These are phyloP conservation scores for Castanea mollissima DNA, from an alignment of 306 rosid species.

Conservation along the genomic window DNA sequence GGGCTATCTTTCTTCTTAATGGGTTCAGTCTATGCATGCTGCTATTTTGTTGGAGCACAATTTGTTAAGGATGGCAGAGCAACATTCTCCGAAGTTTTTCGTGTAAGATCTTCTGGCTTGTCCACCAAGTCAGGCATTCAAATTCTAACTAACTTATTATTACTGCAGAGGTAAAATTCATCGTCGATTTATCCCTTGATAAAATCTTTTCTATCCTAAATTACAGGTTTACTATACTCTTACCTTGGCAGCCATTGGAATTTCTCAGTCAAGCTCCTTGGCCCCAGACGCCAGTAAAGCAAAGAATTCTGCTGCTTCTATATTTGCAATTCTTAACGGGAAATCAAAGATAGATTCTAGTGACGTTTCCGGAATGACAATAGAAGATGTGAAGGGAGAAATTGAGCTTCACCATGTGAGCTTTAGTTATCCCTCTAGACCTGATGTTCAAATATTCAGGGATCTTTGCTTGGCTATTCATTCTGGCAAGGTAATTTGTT, in stretches of 20 bases:
- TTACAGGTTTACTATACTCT: slow-evolving; percentile 68
- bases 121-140: not conserved
- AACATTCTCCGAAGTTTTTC: slow-evolving; percentile 48
- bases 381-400: slow-evolving; percentile 59
- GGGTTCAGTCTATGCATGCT: slow-evolving; percentile 44
- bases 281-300: slow-evolving; percentile 57
- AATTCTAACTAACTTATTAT: not conserved
- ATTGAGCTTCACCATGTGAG: slow-evolving; percentile 53
- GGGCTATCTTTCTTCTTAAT: slow-evolving; percentile 49
- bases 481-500: slow-evolving; percentile 55
- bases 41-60: slow-evolving; percentile 63
- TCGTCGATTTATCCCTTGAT: not conserved
- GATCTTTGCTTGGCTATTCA: slow-evolving; percentile 62
- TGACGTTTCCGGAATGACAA: slow-evolving; percentile 41
- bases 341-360: slow-evolving; percentile 58
- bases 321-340: slow-evolving; percentile 64
- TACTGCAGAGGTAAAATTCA: not conserved
- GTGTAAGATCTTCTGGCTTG: slow-evolving; percentile 36
- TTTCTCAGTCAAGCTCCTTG: slow-evolving; percentile 54
- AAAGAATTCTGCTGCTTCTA: slow-evolving; percentile 55
- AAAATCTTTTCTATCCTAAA: not conserved
- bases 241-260: slow-evolving; percentile 48
- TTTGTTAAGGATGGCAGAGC: slow-evolving; percentile 54
- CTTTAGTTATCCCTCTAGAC: slow-evolving; percentile 73
- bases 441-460: slow-evolving; percentile 49